A percentile compares a stretch with the other conserved stretches of the same genome.
These are phyloP conservation scores for Colletotrichum sp. DNA, from an alignment of 2,329 filamentous ascomycete species.

Conservation along the genomic window DNA sequence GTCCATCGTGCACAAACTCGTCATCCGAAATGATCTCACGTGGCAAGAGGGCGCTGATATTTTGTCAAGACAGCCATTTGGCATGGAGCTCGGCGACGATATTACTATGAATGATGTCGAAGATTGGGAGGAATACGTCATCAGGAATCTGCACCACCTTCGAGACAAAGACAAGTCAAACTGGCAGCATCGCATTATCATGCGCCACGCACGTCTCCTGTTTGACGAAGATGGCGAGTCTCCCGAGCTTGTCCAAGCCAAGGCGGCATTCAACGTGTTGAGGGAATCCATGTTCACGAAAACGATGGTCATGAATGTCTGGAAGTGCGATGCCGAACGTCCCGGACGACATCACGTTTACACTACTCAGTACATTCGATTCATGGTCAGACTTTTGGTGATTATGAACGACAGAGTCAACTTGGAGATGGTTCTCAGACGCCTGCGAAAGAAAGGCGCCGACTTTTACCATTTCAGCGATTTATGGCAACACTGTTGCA, in stretches of 20 bases:
- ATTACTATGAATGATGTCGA: constrained; percentile 63
- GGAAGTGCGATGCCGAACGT: constrained; percentile 88
- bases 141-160: constrained; percentile 55
- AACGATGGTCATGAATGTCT: constrained; percentile 93
- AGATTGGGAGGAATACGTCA: constrained; percentile 63
- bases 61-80: constrained; percentile 62
- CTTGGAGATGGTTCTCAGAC: constrained; percentile 78
- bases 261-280: constrained; percentile 81
- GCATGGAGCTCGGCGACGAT: constrained; percentile 52
- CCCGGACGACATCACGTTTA: constrained; percentile 91
- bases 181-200: constrained; percentile 93
- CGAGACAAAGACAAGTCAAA: constrained; percentile 85
- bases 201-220: constrained; percentile 68
- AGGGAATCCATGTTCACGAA: constrained; percentile 81
- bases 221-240: constrained; percentile 48
- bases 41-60: constrained; percentile 55
- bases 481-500: constrained; percentile 62
- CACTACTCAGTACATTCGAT: constrained; percentile 83
- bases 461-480: constrained; percentile 73
- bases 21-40: constrained; percentile 56
- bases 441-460: constrained; percentile 80
- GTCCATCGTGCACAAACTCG: constrained; percentile 81
- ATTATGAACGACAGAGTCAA: constrained; percentile 77
- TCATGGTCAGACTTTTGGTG: constrained; percentile 77
- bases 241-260: constrained; percentile 68